Conservation (phyloP, 768 basidiomycete species). For the Termitomyces sp. region DNA sequence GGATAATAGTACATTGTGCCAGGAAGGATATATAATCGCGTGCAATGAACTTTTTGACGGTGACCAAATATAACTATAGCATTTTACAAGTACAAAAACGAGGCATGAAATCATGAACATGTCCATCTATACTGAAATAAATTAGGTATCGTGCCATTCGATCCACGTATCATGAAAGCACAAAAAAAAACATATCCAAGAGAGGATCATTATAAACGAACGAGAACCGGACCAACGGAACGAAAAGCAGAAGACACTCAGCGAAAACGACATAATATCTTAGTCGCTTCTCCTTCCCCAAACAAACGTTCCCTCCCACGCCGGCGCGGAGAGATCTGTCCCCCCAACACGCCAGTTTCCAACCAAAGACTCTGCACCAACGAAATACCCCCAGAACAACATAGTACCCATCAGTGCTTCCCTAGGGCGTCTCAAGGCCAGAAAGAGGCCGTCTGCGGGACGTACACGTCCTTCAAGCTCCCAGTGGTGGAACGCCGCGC, state of each 20-base stretch:
- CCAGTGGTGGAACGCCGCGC: constrained; percentile 2
- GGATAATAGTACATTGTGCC: background rate
- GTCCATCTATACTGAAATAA: background rate
- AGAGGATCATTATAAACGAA: background rate
- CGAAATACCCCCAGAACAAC: constrained; percentile 69
- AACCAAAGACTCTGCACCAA: constrained; percentile 59
- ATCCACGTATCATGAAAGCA: background rate
- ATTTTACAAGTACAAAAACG: background rate
- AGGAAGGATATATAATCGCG: background rate
- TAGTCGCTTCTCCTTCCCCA: constrained; percentile 44
- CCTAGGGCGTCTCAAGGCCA: background rate
- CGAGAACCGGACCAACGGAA: background rate
- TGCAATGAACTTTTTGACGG: background rate
- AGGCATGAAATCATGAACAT: background rate
- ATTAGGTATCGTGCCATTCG: too few relatives aligned
- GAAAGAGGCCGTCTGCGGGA: constrained; percentile 5
- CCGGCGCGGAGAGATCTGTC: constrained; percentile 39
- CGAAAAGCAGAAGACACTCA: background rate
- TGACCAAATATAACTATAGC: background rate
- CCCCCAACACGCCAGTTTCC: constrained; percentile 64
- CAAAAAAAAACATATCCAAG: background rate
- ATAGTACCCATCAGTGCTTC: constrained; percentile 5
- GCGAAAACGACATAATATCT: background rate
- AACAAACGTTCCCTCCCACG: constrained; percentile 61
- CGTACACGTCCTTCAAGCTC: constrained; percentile 6